Evolutionary conservation across 345 rosid genomes (phyloP).

Genomic region (Acer saccharum): DNA sequence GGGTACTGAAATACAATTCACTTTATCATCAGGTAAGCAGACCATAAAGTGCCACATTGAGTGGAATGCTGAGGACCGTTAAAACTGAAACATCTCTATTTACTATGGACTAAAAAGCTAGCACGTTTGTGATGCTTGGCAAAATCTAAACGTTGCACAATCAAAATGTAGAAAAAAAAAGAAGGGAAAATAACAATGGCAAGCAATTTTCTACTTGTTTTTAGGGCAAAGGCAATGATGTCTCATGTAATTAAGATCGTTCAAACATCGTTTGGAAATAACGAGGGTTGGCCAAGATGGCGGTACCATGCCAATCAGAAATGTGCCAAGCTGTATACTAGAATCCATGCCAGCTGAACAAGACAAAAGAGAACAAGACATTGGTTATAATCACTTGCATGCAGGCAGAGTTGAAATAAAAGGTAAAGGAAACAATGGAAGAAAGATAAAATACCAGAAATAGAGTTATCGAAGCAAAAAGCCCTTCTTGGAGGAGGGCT

Average conservation of each 20-base stretch:
- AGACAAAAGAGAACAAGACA: conserved; percentile 12
- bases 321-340: conserved; percentile 94
- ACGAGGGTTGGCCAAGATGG: conserved; percentile 17
- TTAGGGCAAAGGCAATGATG: conserved; percentile 23
- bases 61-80: not conserved
- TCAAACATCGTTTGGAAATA: conserved; percentile 4
- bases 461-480: conserved; percentile 84
- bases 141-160: conserved; percentile 28
- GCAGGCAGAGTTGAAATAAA: too few relatives aligned
- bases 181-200: conserved; percentile 11
- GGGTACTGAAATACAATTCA: not conserved
- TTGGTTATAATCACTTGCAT: conserved; percentile 13
- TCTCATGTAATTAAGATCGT: conserved; percentile 21
- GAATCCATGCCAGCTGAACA: conserved; percentile 91
- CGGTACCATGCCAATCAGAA: conserved; percentile 43
- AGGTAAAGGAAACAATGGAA: conserved; percentile 7
- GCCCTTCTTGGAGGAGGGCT: conserved; percentile 93
- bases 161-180: conserved; percentile 5
- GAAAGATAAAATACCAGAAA: conserved; percentile 63
- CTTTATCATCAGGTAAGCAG: not conserved
- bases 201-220: conserved; percentile 26
- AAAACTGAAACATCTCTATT: conserved; percentile 22
- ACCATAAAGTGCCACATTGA: conserved; percentile 11
- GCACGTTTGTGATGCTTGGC: conserved; percentile 19
- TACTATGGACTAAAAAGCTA: conserved; percentile 12